These are phyloP conservation scores for Pseudozyma tsukubaensis DNA, from an alignment of 1,284 basidiomycete species.

Conservation along the genomic window DNA sequence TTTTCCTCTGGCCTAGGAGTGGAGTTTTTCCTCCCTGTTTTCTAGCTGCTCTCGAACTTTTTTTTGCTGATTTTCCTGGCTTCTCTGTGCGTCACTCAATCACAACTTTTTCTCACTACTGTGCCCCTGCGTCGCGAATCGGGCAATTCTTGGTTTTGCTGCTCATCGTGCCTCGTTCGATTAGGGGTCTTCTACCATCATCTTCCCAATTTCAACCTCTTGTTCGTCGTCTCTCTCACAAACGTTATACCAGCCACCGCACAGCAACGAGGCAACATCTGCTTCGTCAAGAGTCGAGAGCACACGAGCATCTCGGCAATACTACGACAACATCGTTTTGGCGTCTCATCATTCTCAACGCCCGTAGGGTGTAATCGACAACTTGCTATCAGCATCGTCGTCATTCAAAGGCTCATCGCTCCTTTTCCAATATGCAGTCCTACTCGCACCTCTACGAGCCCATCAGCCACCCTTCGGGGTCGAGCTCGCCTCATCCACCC, in stretches of 20 bases:
- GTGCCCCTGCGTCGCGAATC: conserved; percentile 1
- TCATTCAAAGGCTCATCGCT: not conserved
- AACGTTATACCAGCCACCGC: conserved; percentile 3
- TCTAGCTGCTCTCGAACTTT: not conserved
- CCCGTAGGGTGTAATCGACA: not conserved
- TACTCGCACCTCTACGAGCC: conserved; percentile 52
- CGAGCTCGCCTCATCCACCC: conserved; percentile 35
- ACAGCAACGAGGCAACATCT: not conserved
- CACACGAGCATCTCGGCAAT: not conserved
- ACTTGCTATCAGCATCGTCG: not conserved
- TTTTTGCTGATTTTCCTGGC: not conserved
- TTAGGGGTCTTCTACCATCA: not conserved
- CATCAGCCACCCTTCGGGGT: conserved; percentile 22
- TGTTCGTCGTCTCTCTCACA: not conserved
- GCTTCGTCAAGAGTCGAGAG: not conserved
- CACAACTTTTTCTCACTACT: not conserved
- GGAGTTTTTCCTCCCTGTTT: conserved; percentile 9
- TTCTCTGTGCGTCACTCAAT: not conserved
- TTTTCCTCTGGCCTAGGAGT: not conserved
- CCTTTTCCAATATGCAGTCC: conserved; percentile 24
- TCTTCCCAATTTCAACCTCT: not conserved
- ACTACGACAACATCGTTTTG: not conserved
- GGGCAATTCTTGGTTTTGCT: not conserved
- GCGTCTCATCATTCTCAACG: not conserved
- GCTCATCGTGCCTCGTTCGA: not conserved